Base-by-base conservation (phyloP, 192 early-diverging fungal genomes). In the Linderina pennispora region DNA sequence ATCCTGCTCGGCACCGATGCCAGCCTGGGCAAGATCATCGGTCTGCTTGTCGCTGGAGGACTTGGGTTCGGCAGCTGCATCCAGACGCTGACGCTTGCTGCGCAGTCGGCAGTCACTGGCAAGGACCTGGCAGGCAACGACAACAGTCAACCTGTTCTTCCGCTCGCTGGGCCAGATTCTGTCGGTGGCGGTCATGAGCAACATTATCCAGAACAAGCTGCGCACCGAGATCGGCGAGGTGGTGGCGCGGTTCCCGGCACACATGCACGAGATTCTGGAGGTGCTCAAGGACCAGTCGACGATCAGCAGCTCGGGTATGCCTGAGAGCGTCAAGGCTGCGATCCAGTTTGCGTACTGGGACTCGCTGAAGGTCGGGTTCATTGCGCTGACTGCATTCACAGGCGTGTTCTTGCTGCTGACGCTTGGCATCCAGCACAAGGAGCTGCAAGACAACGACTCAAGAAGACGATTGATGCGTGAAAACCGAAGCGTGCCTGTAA, bases 1-100 rank as follows among this genome's bases (percentile, higher is more conserved):
- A 31, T 31, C 5, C 28, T 31, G 11, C 28, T 31, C 11, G 28
- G 11, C 28, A 5, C 5, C 6, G 11, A 31, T 11, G 5, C 28
- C 6, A 11, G 28, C 6, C 28, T 31, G 28, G 28, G 28, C 28
- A 5, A 31, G 5, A 31, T 77, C 21, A 78, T 86, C 43, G 77
- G 79, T 3, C 90, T 74, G 50, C 48, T 90, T 41, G 47, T 91
- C 9, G 51, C 90, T 36, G 22, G 77, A 24, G 91, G 90, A 3
- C 21, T 82, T 17, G 94, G 94, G 8, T 41, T 84, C 18, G 92
- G 94, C 24, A 43, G 65, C 18, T 76, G 80, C 43, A 69, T 92
- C 36, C 88, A 89, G 55, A 78, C 78, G 2, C 63, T 80, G n/a
- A 62, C 80, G 24, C 64, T 91, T 4, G 76, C 77, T n/a, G 70